A percentile compares a stretch with the other conserved stretches of the same genome.
These are phyloP conservation scores for Lachnellula willkommii DNA, from an alignment of 2,329 filamentous ascomycete genomes.

Conservation along the genomic window DNA sequence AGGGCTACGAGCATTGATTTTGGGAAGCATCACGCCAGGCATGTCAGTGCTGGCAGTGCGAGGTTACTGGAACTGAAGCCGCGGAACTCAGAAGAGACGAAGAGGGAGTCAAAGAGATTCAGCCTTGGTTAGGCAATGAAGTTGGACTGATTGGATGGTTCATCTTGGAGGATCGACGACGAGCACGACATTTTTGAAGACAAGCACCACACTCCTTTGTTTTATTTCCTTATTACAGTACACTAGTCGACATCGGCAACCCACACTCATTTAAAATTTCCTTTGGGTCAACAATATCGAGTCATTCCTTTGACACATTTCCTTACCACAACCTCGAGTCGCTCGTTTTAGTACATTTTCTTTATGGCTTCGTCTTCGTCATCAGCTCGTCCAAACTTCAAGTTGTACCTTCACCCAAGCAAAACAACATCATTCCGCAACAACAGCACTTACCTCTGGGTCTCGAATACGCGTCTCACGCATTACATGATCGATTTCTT, in stretches of 20 bases:
- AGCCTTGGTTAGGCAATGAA: conserved; percentile 20
- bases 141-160: conserved; percentile 1
- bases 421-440: neutral
- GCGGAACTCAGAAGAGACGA: conserved; percentile 48
- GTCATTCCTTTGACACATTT: conserved; percentile 31
- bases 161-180: conserved; percentile 10
- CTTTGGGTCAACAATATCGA: conserved; percentile 14
- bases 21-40: conserved; percentile 59
- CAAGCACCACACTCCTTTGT: conserved; percentile 31
- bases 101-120: conserved; percentile 27
- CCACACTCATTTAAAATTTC: conserved; percentile 31
- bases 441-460: neutral
- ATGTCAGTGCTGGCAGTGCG: conserved; percentile 73
- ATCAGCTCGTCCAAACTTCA: conserved; percentile 3
- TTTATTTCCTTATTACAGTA: conserved; percentile 22
- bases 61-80: conserved; percentile 64
- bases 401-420: neutral
- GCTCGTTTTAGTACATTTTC: conserved; percentile 15
- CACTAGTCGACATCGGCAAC: conserved; percentile 21
- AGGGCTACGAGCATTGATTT: conserved; percentile 65
- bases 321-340: conserved; percentile 21
- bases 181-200: conserved; percentile 21
- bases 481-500: conserved; percentile 11
- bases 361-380: conserved; percentile 17
- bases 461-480: neutral